Base-by-base conservation (phyloP, 164 flowering plant species). In the Warburgia ugandensis region DNA sequence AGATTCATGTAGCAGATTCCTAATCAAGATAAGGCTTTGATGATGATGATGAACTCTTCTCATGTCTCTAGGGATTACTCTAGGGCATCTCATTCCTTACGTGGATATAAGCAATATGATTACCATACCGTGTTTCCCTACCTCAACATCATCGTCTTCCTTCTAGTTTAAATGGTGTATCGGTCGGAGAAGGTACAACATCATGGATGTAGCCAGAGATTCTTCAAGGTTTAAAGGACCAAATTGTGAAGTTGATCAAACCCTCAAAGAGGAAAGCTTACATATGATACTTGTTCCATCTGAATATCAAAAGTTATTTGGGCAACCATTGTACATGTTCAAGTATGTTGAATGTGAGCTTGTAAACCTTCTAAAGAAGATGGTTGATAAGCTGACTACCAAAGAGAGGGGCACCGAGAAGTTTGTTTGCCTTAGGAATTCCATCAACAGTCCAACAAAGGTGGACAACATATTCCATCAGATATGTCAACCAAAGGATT, bases 171-270 rank as follows among this genome's bases (percentile, higher is more conserved):
- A 75, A 63, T 56, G 83, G 79, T 32, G 31, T n/a, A n/a, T n/a
- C 40, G n/a, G n/a, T n/a, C n/a, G n/a, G n/a, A n/a, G n/a, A n/a
- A 58, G 50, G 22, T 13, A 6, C 59, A 44, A 26, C 54, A 77
- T 29, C 55, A 58, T 88, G 84, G 83, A 91, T 80, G 36, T 95
- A 80, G 55, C 95, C 99, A 17, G 95, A 96, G 21, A 95, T 85
- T 63, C 29, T 88, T 21, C 80, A 75, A 59, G 88, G 86, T 32
- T 68, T 92, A 32, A 92, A 79, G 65, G 72, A 61, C 12, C 95
- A 88, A 63, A 27, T 92, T 36, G 85, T 81, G 39, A 88, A 70
- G 60, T 60, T 92, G 62, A 79, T 92, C 52, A 94, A 85, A 70
- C 55, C 73, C 27, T 78, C 79, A 19, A n/a, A n/a, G 95, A 88